Conservation (phyloP, 345 rosid species). For the Euphorbia lathyris region DNA sequence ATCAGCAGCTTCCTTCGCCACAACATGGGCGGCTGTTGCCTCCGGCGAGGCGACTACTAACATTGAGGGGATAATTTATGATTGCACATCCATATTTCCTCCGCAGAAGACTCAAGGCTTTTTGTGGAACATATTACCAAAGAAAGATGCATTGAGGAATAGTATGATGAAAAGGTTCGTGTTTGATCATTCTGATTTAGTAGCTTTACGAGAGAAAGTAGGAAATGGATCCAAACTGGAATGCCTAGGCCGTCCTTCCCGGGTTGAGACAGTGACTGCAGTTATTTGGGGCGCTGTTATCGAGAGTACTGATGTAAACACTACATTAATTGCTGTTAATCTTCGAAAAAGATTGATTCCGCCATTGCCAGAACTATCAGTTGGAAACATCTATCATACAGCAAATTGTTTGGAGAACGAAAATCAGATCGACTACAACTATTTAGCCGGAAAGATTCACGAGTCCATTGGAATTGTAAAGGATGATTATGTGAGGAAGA, state of each 20-base stretch:
- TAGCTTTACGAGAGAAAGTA: not conserved
- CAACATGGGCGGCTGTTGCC: conserved; percentile 13
- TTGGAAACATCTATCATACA: conserved; percentile 25
- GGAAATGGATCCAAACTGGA: not conserved
- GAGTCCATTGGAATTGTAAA: conserved; percentile 12
- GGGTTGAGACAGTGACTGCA: conserved; percentile 7
- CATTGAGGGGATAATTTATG: conserved; percentile 9
- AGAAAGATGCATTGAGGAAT: not conserved
- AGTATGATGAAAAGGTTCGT: conserved; percentile 9
- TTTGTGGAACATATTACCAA: not conserved
- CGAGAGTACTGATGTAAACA: not conserved
- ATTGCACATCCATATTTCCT: conserved; percentile 26
- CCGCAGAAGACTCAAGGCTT: conserved; percentile 12
- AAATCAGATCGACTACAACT: not conserved
- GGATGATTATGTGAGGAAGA: conserved; percentile 14
- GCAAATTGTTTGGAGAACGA: conserved; percentile 9
- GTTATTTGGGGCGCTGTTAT: conserved; percentile 5
- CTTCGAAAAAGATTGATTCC: conserved; percentile 24
- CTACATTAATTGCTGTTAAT: conserved; percentile 3
- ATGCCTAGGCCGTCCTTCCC: not conserved
- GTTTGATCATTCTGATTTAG: not conserved
- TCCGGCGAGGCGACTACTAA: not conserved
- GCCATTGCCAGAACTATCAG: conserved; percentile 15
- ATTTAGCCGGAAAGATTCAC: conserved; percentile 15
- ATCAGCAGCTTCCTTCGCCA: conserved; percentile 2